Evolutionary conservation across 441 rosid species (phyloP).

Genomic region (Erodium chrysanthum): DNA sequence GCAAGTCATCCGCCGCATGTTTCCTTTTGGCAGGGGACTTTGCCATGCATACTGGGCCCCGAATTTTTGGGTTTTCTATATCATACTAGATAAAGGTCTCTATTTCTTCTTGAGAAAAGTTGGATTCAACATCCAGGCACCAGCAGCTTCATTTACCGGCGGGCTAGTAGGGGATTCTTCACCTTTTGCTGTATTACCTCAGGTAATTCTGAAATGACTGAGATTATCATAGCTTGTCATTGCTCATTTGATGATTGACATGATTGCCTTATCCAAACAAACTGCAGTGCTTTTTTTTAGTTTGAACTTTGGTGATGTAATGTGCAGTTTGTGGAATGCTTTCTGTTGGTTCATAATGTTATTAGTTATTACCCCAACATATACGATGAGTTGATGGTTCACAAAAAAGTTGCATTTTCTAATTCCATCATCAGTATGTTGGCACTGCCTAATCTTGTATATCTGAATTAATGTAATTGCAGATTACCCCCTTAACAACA

Average conservation of each 20-base stretch:
- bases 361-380: background rate
- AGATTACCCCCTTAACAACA: conserved; percentile 64
- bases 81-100: conserved; percentile 60
- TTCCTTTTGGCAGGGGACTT: conserved; percentile 95
- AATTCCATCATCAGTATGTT: background rate
- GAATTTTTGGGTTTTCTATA: conserved; percentile 86
- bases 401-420: background rate
- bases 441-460: background rate
- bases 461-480: conserved; percentile 22
- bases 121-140: conserved; percentile 40
- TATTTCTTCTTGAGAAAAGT: conserved; percentile 44
- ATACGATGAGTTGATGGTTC: background rate
- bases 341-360: background rate
- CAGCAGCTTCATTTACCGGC: conserved; percentile 76
- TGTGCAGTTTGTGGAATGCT: background rate
- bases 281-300: background rate
- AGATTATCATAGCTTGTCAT: background rate
- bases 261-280: background rate
- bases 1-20: conserved; percentile 68
- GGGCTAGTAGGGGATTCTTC: conserved; percentile 79
- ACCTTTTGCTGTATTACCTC: conserved; percentile 63
- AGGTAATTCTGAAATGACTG: conserved; percentile 31
- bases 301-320: background rate
- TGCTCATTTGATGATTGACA: background rate
- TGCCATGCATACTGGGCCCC: conserved; percentile 99